Evolutionary conservation across 495 filamentous ascomycete genomes (phyloP), one percentile per base, ranked within the genome.

Genomic region (Aspergillus incahuasiensis): DNA sequence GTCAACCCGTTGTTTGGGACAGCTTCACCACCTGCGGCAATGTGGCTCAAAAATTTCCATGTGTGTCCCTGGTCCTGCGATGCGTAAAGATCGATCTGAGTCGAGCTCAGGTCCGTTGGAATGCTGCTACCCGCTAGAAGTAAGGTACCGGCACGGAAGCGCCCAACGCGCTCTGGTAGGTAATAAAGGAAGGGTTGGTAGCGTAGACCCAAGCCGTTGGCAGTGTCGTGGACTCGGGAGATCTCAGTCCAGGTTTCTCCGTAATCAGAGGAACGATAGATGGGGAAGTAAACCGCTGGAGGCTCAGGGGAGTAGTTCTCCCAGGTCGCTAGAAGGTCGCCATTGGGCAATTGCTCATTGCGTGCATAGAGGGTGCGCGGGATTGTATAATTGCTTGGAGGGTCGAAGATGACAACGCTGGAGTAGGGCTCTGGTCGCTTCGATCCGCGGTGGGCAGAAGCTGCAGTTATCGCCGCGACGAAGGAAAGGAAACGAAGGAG

Each of bases 141-240:
- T 28, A 90, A 61, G 0, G 84, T 87, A 4, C 86, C 86, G 0
- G 76, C 71, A 15, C 69, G 55, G 60, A 78, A 87, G 7, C 71
- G 68, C 6, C 80, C 87, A 32, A 90, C 66, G 3, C 63, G 56
- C 57, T 79, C 70, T 0, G 79, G 76, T 4, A 89, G 75, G 57
- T 81, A 78, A 47, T 84, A 83, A 1, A 90, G 72, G 60, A 81
- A 81, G 0, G 87, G 87, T 63, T 90, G 86, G 52, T 86, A 87
- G 5, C 82, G 74, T 55, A 89, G 57, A 9, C 86, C 87, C 63
- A 78, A 82, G 41, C 78, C 78, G 57, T 87, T 86, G 20, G 77
- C 82, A 41, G 77, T 74, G 61, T 89, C 86, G 0, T 78, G 72
- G 13, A 89, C 79, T 24, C 75, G 72, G 15, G 83, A 82, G 48